A percentile compares a stretch with the other conserved stretches of the same genome.
phyloP scores from a whole-genome alignment of 2,329 filamentous ascomycete species.

The Trichoderma aggressivum region DNA sequence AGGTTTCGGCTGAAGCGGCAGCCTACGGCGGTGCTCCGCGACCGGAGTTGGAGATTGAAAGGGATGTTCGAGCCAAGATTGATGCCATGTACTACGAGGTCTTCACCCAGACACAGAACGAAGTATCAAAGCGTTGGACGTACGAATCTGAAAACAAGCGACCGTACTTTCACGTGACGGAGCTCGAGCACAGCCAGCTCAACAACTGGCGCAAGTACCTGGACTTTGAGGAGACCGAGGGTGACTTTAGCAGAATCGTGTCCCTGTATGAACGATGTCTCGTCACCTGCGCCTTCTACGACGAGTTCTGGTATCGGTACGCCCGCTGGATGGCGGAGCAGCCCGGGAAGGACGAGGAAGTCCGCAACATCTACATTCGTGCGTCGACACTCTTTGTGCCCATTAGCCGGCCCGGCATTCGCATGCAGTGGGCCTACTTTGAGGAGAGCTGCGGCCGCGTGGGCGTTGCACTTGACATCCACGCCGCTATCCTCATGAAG shows the following conservation, averaged over 20 bases:
- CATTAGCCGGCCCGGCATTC: constrained; percentile 76
- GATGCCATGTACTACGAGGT: constrained; percentile 77
- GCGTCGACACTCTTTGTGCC: constrained; percentile 83
- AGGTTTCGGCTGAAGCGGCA: constrained; percentile 64
- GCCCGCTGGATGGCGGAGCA: constrained; percentile 88
- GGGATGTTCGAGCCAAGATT: constrained; percentile 75
- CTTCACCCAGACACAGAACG: constrained; percentile 77
- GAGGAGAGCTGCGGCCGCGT: constrained; percentile 80
- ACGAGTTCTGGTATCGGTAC: constrained; percentile 98
- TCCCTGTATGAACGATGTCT: constrained; percentile 93
- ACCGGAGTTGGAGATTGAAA: constrained; percentile 75
- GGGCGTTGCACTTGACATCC: constrained; percentile 78
- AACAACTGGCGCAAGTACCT: constrained; percentile 94
- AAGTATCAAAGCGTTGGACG: constrained; percentile 90
- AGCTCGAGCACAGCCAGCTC: constrained; percentile 81
- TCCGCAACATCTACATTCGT: constrained; percentile 86
- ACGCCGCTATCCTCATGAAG: constrained; percentile 71
- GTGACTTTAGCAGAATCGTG: constrained; percentile 67
- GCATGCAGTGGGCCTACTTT: constrained; percentile 90
- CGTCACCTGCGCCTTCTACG: constrained; percentile 89
- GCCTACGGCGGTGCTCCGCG: constrained; percentile 52
- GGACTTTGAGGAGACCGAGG: constrained; percentile 88
- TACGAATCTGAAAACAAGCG: constrained; percentile 94
- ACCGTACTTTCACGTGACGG: constrained; percentile 94
- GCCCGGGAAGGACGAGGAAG: constrained; percentile 78